phyloP scores from a whole-genome alignment of 306 rosid genomes.

The Quercus wislizeni region DNA sequence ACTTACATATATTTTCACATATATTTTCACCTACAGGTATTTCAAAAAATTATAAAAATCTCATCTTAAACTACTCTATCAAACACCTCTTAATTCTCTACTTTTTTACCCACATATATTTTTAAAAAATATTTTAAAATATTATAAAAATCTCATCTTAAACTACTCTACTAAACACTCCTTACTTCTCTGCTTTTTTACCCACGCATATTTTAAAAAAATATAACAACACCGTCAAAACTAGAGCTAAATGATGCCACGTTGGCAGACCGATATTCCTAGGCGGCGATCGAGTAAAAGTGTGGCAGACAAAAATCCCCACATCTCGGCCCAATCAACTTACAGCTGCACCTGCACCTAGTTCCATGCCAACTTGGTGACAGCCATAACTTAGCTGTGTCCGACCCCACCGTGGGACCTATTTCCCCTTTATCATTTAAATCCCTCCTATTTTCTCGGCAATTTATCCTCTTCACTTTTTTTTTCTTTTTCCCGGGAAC shows the following conservation, averaged over 20 bases:
- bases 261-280: not conserved
- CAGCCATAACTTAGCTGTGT: slow-evolving; percentile 53
- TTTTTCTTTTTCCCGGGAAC: not conserved
- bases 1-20: accelerated
- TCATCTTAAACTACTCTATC: too few relatives aligned
- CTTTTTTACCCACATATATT: too few relatives aligned
- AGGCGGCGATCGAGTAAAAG: not conserved
- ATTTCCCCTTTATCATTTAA: not conserved
- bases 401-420: slow-evolving; percentile 29
- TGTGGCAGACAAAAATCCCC: not conserved
- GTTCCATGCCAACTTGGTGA: slow-evolving; percentile 40
- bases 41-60: too few relatives aligned
- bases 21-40: too few relatives aligned
- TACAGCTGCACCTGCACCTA: not conserved
- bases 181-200: too few relatives aligned
- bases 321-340: slow-evolving; percentile 11
- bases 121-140: too few relatives aligned
- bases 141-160: too few relatives aligned
- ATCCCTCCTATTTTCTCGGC: not conserved
- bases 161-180: too few relatives aligned
- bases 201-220: too few relatives aligned
- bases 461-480: not conserved
- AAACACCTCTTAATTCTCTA: too few relatives aligned
- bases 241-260: slow-evolving; percentile 20
- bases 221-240: too few relatives aligned